phyloP scores from a whole-genome alignment of 176 grass and related monocot species.

The Bolboschoenus planiculmis region DNA sequence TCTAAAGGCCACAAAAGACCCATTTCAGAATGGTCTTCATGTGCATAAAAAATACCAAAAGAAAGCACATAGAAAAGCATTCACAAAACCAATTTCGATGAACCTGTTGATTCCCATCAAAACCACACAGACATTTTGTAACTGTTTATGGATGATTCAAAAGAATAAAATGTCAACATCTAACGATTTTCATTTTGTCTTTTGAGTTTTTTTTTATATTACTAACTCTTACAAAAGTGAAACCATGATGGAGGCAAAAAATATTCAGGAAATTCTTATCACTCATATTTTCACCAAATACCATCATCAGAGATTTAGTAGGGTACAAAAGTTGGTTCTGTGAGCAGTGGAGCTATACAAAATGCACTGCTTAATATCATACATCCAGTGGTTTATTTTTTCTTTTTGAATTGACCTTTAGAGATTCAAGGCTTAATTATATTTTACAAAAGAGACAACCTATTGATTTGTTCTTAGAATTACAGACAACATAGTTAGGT shows the following conservation, averaged over 20 bases:
- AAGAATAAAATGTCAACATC: neutral
- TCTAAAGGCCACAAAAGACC: neutral
- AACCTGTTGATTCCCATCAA: neutral
- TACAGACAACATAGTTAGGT: neutral
- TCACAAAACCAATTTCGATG: neutral
- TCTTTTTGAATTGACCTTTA: neutral
- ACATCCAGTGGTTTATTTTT: neutral
- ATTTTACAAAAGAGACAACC: neutral
- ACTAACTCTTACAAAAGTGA: neutral
- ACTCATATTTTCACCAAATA: neutral
- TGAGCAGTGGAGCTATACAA: neutral
- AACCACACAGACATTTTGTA: neutral
- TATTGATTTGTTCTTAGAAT: neutral
- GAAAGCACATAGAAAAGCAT: neutral
- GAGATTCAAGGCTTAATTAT: neutral
- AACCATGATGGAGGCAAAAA: neutral
- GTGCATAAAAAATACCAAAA: neutral
- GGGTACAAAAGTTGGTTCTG: neutral
- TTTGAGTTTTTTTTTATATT: neutral
- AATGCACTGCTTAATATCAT: neutral
- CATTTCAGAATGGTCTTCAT: neutral
- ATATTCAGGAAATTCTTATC: neutral
- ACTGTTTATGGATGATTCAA: neutral
- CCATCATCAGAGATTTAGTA: neutral
- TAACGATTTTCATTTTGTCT: neutral